Evolutionary conservation across 805 yeast species (phyloP), one percentile per base, ranked within the genome.

Genomic region (Metschnikowia rubicola): DNA sequence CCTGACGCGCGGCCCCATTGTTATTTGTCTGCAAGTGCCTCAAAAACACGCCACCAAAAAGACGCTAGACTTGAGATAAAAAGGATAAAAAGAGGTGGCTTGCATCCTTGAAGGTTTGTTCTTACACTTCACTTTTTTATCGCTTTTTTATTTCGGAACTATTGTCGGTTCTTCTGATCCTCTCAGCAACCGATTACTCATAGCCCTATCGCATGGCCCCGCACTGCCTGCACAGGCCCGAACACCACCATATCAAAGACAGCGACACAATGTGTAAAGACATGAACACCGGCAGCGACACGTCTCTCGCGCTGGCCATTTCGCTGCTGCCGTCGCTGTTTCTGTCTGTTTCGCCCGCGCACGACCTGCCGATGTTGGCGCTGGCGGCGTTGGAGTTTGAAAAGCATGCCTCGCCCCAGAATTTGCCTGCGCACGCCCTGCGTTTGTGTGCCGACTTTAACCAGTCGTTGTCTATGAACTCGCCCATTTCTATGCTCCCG

Each of bases 401-500:
- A 21, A 37, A 41, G 7, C 37, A 36, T 39, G 45, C 44, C 30
- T 26, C 35, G 28, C 11, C 17, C 21, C 30, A 40, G 13, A 30
- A 43, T n/a, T 43, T 56, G 46, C 37, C 43, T 13, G 13, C 9
- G 2, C 66, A 63, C 39, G 54, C 68, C 11, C 51, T 58, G 19
- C 44, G 37, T 3, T 50, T 67, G 31, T 41, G 59, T 10, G 48
- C 44, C 10, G 64, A 62, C 45, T 66, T 68, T 37, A 61, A 64
- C 43, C 64, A 65, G 44, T 62, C 73, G 4, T 54, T 71, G 15
- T 8, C 11, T 7, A 50, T 54, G 5, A 59, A 61, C 43, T 61
- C 70, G 17, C 50, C 53, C 15, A 58, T 71, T 43, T 54, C 70
- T 37, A 72, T 72, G 77, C 62, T 71, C 31, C 74, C 77, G 30